These are phyloP conservation scores for Buddleja alternifolia DNA, from an alignment of 257 asterid species.

Conservation along the genomic window DNA sequence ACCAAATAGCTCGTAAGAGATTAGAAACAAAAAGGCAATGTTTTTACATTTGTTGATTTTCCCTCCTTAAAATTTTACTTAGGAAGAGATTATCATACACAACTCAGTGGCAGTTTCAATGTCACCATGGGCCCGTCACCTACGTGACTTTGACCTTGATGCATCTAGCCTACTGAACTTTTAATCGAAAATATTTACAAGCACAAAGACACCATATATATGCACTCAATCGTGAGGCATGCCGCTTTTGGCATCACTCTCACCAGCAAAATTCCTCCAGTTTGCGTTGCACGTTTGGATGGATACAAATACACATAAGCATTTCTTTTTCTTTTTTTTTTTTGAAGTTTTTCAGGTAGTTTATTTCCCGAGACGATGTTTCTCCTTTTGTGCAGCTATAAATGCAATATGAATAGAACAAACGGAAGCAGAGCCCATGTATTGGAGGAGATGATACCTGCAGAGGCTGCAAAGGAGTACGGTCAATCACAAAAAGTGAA, in stretches of 20 bases:
- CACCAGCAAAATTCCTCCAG: conserved; percentile 50
- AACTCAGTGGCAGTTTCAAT: conserved; percentile 46
- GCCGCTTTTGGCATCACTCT: conserved; percentile 59
- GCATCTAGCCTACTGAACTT: conserved; percentile 49
- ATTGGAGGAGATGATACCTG: conserved; percentile 41
- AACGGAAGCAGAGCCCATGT: conserved; percentile 48
- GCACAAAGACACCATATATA: conserved; percentile 47
- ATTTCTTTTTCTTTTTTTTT: neutral
- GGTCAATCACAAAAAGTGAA: neutral
- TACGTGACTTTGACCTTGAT: conserved; percentile 86
- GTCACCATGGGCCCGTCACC: conserved; percentile 78
- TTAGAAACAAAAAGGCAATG: conserved; percentile 42
- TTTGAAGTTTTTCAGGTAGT: neutral
- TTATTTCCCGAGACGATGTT: conserved; percentile 17
- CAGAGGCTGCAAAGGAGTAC: conserved; percentile 61
- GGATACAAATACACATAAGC: conserved; percentile 3
- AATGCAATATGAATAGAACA: conserved; percentile 33
- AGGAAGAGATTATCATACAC: conserved; percentile 53
- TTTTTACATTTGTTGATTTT: conserved; percentile 54
- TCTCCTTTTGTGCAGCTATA: conserved; percentile 43
- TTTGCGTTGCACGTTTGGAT: conserved; percentile 7
- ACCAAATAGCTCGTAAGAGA: conserved; percentile 28
- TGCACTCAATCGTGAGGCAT: conserved; percentile 45
- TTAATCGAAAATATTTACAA: conserved; percentile 67
- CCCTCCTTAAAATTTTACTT: conserved; percentile 45